A percentile compares a stretch with the other conserved stretches of the same genome.
phyloP scores from a whole-genome alignment of 2,329 filamentous ascomycete genomes.

The Niveomyces coronatus region DNA sequence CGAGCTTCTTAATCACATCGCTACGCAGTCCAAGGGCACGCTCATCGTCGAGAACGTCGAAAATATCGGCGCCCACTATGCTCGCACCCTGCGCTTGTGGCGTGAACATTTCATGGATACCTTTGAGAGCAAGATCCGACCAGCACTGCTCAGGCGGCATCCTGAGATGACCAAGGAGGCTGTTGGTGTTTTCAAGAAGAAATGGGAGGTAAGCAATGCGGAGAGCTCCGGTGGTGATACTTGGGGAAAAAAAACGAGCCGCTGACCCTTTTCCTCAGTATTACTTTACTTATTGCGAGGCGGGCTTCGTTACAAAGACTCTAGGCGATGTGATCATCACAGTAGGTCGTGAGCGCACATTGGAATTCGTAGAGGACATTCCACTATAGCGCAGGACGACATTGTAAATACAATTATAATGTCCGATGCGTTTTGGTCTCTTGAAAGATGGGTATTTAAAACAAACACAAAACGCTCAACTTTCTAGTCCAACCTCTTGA shows the following conservation, averaged over 20 bases:
- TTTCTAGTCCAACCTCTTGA: too few relatives aligned
- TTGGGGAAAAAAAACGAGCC: not conserved
- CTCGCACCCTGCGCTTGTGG: constrained; percentile 59
- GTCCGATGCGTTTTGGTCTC: too few relatives aligned
- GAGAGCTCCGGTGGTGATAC: constrained; percentile 9
- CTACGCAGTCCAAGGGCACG: constrained; percentile 46
- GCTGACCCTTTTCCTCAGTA: constrained; percentile 38
- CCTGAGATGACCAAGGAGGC: constrained; percentile 48
- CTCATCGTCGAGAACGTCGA: constrained; percentile 58
- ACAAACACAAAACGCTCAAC: too few relatives aligned
- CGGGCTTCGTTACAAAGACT: constrained; percentile 61
- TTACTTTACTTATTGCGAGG: constrained; percentile 68
- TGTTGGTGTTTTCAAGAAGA: constrained; percentile 56
- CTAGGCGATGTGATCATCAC: constrained; percentile 65
- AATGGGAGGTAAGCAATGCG: constrained; percentile 50
- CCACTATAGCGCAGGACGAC: constrained; percentile 37
- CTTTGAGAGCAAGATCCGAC: constrained; percentile 50
- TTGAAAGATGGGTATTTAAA: too few relatives aligned
- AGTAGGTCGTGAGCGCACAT: constrained; percentile 52
- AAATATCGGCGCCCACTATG: constrained; percentile 67
- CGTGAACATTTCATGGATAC: constrained; percentile 52
- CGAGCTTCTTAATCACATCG: constrained; percentile 49
- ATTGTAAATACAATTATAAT: not conserved
- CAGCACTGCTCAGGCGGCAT: constrained; percentile 49
- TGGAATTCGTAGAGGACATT: constrained; percentile 61